Conservation (phyloP, 768 basidiomycete species). For the Lentinula detonsa region DNA sequence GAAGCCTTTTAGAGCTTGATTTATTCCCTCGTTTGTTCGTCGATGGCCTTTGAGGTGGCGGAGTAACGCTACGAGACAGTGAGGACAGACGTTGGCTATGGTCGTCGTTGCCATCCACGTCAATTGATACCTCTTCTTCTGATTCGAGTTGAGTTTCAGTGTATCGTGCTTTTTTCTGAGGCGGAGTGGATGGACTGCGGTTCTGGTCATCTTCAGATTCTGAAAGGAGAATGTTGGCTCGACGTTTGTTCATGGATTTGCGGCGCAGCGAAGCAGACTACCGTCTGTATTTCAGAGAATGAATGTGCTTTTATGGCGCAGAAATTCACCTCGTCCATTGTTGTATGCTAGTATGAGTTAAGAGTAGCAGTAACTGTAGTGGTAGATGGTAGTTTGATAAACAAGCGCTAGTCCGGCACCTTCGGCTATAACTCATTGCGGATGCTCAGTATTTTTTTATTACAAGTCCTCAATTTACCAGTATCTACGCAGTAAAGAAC, state of each 20-base stretch:
- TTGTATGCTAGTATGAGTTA: neutral
- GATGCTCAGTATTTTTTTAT: too few relatives aligned
- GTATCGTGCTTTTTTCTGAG: neutral
- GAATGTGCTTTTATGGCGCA: neutral
- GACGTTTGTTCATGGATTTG: conserved; percentile 2
- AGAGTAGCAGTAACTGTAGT: neutral
- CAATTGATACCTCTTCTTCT: neutral
- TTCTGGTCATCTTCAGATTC: conserved; percentile 2
- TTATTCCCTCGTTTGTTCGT: neutral
- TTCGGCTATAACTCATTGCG: too few relatives aligned
- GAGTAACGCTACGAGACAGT: neutral
- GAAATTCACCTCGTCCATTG: conserved; percentile 1
- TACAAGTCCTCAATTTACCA: too few relatives aligned
- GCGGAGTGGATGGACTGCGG: neutral
- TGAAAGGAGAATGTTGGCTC: neutral
- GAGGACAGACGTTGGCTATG: neutral
- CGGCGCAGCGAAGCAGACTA: neutral
- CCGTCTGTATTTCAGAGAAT: neutral
- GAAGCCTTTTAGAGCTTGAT: neutral
- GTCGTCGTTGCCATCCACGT: neutral
- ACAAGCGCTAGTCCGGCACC: too few relatives aligned
- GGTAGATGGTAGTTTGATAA: too few relatives aligned
- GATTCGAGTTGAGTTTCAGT: neutral
- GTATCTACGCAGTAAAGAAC: conserved; percentile 46
- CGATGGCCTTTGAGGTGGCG: neutral